Evolutionary conservation across 1,139 yeast species (phyloP), one percentile per base, ranked within the genome.

Genomic region (Suhomyces guaymorum): DNA sequence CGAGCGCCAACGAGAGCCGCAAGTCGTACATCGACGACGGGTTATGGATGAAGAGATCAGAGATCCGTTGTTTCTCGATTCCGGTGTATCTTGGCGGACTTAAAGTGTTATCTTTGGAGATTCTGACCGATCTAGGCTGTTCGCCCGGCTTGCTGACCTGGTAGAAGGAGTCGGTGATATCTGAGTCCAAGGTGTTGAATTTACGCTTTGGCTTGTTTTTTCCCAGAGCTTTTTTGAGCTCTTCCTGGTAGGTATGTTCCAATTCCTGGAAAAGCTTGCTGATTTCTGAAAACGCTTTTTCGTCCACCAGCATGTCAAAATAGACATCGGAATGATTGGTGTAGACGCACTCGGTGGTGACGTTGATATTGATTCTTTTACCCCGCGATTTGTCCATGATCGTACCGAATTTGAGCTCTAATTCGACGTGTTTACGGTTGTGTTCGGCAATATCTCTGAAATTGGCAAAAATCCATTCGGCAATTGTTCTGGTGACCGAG

Each of bases 381-480:
- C 83, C 85, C 26, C 78, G 74, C 15, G 68, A 65, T 49, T 81
- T 82, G 47, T 82, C 88, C 62, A 80, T 75, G 21, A 89, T 77
- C 10, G 79, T 68, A 7, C 97, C 97, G 46, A 87, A 74, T 56
- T 88, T 88, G 59, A 87, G 69, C 61, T 89, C 97, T 46, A 89
- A 66, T 61, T 89, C 97, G 14, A 88, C 73, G 50, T 68, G 70
- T 38, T 75, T 73, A 25, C 87, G 69, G 44, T 78, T 75, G 17
- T 73, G 75, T 10, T 75, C 78, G 13, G 75, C 76, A 30, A 87
- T 70, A 24, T 82, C 81, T 28, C 73, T 70, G 37, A 88, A 70
- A 44, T 85, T 83, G 18, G 95, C 90, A 66, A 83, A 89, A 5
- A 89, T 73, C 97, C 97, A 89, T 49, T 84, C 88, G 11, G 95